Evolutionary conservation across 768 basidiomycete genomes (phyloP).

Genomic region (Neoboletus subvelutipes): DNA sequence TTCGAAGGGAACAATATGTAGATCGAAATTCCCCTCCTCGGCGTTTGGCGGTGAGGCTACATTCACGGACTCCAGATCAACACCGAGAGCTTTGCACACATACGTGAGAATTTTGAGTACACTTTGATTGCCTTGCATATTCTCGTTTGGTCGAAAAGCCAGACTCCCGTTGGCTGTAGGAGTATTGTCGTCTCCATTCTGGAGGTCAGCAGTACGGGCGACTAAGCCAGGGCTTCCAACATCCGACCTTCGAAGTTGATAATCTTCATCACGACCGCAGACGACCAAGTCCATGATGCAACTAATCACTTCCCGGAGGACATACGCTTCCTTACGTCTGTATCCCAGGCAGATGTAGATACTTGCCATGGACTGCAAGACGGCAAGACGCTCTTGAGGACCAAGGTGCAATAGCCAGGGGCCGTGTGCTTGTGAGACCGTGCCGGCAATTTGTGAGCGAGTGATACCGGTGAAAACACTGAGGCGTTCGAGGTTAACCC

Average conservation of each 20-base stretch:
- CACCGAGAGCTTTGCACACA: constrained; percentile 76
- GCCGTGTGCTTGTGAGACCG: constrained; percentile 75
- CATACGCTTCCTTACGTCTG: constrained; percentile 82
- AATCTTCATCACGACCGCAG: constrained; percentile 77
- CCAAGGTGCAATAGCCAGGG: constrained; percentile 86
- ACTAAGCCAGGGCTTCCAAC: constrained; percentile 43
- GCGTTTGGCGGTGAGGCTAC: constrained; percentile 37
- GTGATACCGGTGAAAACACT: constrained; percentile 68
- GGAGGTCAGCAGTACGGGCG: constrained; percentile 44
- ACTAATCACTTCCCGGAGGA: constrained; percentile 82
- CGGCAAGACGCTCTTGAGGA: constrained; percentile 67
- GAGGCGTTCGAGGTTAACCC: constrained; percentile 61
- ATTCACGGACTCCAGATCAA: constrained; percentile 73
- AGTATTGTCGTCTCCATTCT: constrained; percentile 25
- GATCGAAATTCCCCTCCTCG: constrained; percentile 20
- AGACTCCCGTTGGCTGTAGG: constrained; percentile 50
- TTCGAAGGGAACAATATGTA: constrained; percentile 25
- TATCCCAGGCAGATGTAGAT: constrained; percentile 82
- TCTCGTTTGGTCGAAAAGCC: constrained; percentile 72
- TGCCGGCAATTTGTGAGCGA: constrained; percentile 61
- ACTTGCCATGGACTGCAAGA: constrained; percentile 69
- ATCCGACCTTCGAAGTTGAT: constrained; percentile 42
- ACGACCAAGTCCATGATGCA: constrained; percentile 83
- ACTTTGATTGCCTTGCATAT: constrained; percentile 76
- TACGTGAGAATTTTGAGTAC: constrained; percentile 73